Evolutionary conservation across 345 rosid species (phyloP).

Genomic region (Diplotaxis tenuifolia): DNA sequence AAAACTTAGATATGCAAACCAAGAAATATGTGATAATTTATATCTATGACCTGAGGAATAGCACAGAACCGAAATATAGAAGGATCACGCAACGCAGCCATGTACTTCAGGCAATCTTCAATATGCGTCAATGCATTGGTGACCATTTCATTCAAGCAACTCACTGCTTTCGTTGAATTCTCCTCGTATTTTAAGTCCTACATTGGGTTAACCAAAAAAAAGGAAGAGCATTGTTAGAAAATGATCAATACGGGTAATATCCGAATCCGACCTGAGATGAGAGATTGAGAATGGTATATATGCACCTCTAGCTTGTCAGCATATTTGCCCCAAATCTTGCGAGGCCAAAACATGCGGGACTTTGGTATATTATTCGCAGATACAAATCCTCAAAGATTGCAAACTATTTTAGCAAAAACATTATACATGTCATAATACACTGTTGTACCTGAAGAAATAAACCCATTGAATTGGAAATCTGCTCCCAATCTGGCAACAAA

Average conservation of each 20-base stretch:
- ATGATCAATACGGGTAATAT: conserved; percentile 7
- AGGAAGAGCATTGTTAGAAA: conserved; percentile 15
- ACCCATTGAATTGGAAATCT: conserved; percentile 91
- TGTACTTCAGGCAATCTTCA: conserved; percentile 79
- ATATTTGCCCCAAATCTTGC: conserved; percentile 85
- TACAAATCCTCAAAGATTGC: not conserved
- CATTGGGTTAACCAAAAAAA: conserved; percentile 1
- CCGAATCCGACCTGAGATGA: conserved; percentile 1
- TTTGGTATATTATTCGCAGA: conserved; percentile 52
- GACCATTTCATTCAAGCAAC: conserved; percentile 92
- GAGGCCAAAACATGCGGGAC: conserved; percentile 99
- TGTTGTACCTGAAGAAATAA: conserved; percentile 86
- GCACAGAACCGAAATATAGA: conserved; percentile 87
- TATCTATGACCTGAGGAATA: conserved; percentile 70
- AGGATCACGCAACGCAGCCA: conserved; percentile 63
- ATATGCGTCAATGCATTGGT: conserved; percentile 72
- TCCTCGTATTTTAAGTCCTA: conserved; percentile 88
- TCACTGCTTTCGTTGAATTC: conserved; percentile 78
- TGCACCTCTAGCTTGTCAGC: conserved; percentile 84
- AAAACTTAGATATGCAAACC: not conserved
- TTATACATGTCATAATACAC: not conserved
- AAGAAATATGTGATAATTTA: not conserved
- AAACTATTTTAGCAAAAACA: conserved; percentile 1
- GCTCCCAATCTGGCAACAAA: conserved; percentile 54
- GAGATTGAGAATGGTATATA: conserved; percentile 28